phyloP scores from a whole-genome alignment of 108 stramenopile species.

The Cyclotella atomus region DNA sequence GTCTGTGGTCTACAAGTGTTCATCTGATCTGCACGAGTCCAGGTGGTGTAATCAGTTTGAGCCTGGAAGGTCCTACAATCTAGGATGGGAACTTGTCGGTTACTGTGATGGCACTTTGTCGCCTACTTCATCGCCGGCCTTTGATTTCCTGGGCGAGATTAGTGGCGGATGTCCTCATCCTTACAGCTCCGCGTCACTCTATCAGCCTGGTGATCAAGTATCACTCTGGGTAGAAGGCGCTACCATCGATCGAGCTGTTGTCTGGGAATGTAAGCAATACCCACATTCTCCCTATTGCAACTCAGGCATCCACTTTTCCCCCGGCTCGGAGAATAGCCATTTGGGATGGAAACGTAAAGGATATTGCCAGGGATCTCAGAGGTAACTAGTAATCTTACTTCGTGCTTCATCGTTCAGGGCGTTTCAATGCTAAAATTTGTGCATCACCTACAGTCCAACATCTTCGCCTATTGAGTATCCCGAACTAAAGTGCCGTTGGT shows the following conservation, averaged over 20 bases:
- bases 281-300: constrained; percentile 11
- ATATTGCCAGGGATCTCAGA: constrained; percentile 6
- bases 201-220: background rate
- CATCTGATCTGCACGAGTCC: constrained; percentile 1
- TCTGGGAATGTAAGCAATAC: constrained; percentile 11
- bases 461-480: background rate
- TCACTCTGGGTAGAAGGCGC: background rate
- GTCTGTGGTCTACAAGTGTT: constrained; percentile 4
- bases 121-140: too few relatives aligned
- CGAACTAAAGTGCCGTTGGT: background rate
- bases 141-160: background rate
- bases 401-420: background rate
- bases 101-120: too few relatives aligned
- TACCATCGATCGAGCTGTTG: background rate
- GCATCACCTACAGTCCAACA: background rate
- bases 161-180: background rate
- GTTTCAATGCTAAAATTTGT: background rate
- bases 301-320: background rate
- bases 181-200: background rate
- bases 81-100: too few relatives aligned
- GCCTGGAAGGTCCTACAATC: too few relatives aligned
- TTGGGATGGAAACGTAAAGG: constrained; percentile 14
- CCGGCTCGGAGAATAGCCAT: background rate
- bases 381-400: background rate
- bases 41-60: background rate